Percentiles rank a stretch among this genome's conserved stretches.
phyloP scores from a whole-genome alignment of 169 alveolate species.

The Perkinsus chesapeaki region DNA sequence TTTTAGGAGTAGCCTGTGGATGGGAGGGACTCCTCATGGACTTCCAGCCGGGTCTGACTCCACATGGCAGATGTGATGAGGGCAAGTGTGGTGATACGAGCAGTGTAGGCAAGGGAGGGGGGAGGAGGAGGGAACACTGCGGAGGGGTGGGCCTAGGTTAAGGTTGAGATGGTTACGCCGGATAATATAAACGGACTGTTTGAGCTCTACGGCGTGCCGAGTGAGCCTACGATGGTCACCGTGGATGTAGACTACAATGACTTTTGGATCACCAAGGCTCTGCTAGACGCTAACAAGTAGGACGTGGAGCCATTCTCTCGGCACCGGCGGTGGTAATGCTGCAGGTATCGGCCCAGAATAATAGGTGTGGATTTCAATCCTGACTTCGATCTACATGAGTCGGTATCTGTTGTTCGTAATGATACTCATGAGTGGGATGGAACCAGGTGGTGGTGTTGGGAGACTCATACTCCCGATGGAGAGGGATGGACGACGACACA shows the following conservation, averaged over 20 bases:
- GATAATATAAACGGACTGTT: not conserved
- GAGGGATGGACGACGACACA: too few relatives aligned
- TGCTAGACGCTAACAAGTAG: not conserved
- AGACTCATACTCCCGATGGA: too few relatives aligned
- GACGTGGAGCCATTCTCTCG: too few relatives aligned
- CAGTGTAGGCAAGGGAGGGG: too few relatives aligned
- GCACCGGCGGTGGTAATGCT: too few relatives aligned
- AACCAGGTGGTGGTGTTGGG: too few relatives aligned
- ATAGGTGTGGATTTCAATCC: slow-evolving; percentile 6
- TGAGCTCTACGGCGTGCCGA: not conserved
- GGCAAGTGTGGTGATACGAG: too few relatives aligned
- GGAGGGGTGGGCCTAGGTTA: not conserved
- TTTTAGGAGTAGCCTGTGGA: too few relatives aligned
- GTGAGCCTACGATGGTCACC: not conserved
- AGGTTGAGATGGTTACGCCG: not conserved
- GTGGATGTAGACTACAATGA: slow-evolving; percentile 7
- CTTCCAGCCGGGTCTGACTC: slow-evolving; percentile 1
- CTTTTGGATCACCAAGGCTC: not conserved
- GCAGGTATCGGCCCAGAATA: not conserved
- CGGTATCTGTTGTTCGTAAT: not conserved
- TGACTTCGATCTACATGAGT: not conserved
- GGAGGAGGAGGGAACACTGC: too few relatives aligned
- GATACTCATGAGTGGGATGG: slow-evolving; percentile 2
- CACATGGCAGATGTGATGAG: not conserved
- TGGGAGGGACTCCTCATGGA: not conserved